Conservation (phyloP, 169 alveolate species). For the Babesia ovata region DNA sequence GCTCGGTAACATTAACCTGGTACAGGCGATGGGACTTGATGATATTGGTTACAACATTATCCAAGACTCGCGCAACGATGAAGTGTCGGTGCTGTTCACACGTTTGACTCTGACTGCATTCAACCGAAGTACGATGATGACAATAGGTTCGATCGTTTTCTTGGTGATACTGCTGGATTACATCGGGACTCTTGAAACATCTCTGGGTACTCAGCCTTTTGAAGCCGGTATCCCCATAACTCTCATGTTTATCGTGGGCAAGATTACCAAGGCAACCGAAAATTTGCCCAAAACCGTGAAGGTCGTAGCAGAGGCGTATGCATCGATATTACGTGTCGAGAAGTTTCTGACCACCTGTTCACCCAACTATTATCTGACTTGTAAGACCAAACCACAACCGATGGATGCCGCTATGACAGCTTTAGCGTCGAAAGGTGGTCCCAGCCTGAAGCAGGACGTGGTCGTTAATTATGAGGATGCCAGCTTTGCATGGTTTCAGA, state of each 20-base stretch:
- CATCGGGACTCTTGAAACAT: background rate
- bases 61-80: constrained; percentile 40
- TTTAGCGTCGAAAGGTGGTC: background rate
- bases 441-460: constrained; percentile 15
- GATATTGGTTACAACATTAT: constrained; percentile 56
- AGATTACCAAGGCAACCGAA: constrained; percentile 15
- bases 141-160: constrained; percentile 10
- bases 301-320: constrained; percentile 1
- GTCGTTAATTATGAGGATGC: constrained; percentile 31
- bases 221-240: constrained; percentile 26
- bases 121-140: constrained; percentile 14
- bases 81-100: constrained; percentile 28
- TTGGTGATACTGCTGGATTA: constrained; percentile 26
- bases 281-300: constrained; percentile 14
- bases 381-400: no score
- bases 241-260: constrained; percentile 16
- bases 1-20: constrained; percentile 21
- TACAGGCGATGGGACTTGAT: constrained; percentile 31
- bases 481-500: constrained; percentile 38
- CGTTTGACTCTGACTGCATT: constrained; percentile 24
- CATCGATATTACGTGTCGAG: constrained; percentile 13
- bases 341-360: constrained; percentile 17
- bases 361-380: constrained; percentile 6
- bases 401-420: background rate
- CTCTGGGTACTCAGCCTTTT: background rate